Evolutionary conservation across 495 filamentous ascomycete species (phyloP), one percentile per base, ranked within the genome.

Genomic region (Rostrohypoxylon terebratum): DNA sequence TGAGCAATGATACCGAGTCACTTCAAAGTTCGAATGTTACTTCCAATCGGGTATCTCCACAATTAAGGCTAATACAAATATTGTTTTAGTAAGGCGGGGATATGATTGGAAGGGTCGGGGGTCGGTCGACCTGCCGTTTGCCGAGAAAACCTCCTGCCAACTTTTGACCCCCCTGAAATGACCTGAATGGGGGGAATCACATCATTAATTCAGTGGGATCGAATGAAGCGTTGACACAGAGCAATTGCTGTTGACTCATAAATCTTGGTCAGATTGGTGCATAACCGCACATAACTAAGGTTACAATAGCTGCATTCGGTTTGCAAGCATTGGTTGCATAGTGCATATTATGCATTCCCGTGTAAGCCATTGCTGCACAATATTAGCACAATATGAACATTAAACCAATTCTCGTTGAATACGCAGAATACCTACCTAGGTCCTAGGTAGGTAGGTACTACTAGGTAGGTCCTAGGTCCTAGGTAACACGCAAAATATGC

Each of bases 141-240:
- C 38, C 48, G 48, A 18, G 50, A 45, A 21, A 18, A 5, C n/a
- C 42, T 45, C 16, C 42, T 45, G 42, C 42, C 42, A 45, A 23
- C 20, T 25, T n/a, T n/a, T 18, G 42, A 4, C 21, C 10, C 3
- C 13, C 66, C 65, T 28, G 28, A 28, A 28, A 28, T 28, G 28
- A 28, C 66, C 57, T 66, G 66, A 63, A 55, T 48, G 50, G 36
- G 45, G 45, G 55, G 34, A 45, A 66, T 71, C 70, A 38, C 42
- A 60, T 64, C 45, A 63, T 59, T 44, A 14, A 23, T 59, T 38
- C 16, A 66, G n/a, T 31, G 48, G 53, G 44, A 47, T 65, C 70
- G 62, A 73, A 73, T 73, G 57, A 38, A 34, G 57, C 34, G 54
- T 69, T 73, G 71, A 73, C 71, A 73, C 71, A 61, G 57, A 73